A percentile compares a stretch with the other conserved stretches of the same genome.
These are phyloP conservation scores for Protostelium mycophagum DNA, from an alignment of 78 protist species.

Conservation along the genomic window DNA sequence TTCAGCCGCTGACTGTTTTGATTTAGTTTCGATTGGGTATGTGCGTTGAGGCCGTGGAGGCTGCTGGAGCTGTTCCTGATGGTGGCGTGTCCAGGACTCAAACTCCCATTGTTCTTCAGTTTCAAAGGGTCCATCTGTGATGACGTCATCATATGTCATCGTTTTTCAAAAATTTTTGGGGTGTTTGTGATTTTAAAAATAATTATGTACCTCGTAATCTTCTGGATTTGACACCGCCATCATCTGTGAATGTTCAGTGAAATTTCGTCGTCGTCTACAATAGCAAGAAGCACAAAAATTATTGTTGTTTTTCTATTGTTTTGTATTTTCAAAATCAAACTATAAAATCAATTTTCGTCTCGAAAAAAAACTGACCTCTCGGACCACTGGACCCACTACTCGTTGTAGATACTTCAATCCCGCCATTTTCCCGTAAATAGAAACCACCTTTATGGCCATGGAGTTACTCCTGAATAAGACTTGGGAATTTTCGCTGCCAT, in stretches of 20 bases:
- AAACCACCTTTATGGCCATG: constrained; percentile 57
- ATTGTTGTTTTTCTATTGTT: too few relatives aligned
- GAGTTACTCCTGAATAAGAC: constrained; percentile 75
- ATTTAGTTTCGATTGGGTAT: background rate
- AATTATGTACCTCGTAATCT: background rate
- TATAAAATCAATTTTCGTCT: too few relatives aligned
- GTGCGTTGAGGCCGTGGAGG: background rate
- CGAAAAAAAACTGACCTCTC: background rate
- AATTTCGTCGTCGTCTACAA: background rate
- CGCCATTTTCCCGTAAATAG: constrained; percentile 55
- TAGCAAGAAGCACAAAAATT: too few relatives aligned
- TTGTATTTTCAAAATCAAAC: too few relatives aligned
- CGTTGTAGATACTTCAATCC: constrained; percentile 39
- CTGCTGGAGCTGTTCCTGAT: background rate
- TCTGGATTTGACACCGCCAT: background rate
- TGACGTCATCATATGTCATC: too few relatives aligned
- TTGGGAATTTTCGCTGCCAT: constrained; percentile 45
- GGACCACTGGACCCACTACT: constrained; percentile 38
- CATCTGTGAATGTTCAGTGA: background rate
- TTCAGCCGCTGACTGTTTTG: background rate
- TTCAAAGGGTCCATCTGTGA: background rate
- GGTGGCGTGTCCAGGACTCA: background rate
- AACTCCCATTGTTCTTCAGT: background rate
- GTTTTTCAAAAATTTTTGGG: too few relatives aligned
- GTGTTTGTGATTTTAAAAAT: too few relatives aligned